Conservation (phyloP, 1,284 basidiomycete genomes). For the Malassezia vespertilionis region DNA sequence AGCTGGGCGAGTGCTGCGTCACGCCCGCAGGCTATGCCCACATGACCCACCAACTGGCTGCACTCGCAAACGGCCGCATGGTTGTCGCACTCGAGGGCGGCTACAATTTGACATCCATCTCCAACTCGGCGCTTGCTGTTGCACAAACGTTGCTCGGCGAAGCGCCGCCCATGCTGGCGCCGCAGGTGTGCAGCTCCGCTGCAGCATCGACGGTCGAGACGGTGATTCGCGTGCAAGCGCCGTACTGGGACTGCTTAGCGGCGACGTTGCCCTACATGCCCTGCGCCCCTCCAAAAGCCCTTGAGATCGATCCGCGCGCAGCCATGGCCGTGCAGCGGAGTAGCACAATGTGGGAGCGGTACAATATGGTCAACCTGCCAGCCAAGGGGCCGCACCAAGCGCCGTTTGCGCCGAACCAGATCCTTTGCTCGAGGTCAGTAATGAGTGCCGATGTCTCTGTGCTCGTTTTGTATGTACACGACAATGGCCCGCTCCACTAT, state of each 20-base stretch:
- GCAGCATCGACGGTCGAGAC: slow-evolving; percentile 78
- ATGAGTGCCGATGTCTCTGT: slow-evolving; percentile 23
- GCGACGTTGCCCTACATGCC: slow-evolving; percentile 54
- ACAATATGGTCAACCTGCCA: slow-evolving; percentile 9
- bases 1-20: slow-evolving; percentile 78
- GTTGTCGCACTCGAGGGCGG: slow-evolving; percentile 96
- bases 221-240: slow-evolving; percentile 72
- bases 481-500: slow-evolving; percentile 28
- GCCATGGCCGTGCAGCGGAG: background rate
- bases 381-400: background rate
- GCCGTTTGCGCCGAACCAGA: slow-evolving; percentile 3
- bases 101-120: slow-evolving; percentile 83
- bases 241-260: slow-evolving; percentile 72
- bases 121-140: slow-evolving; percentile 74
- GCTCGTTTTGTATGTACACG: slow-evolving; percentile 36
- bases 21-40: slow-evolving; percentile 90
- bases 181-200: slow-evolving; percentile 60
- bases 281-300: background rate
- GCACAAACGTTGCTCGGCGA: slow-evolving; percentile 74
- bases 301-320: background rate
- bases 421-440: slow-evolving; percentile 67
- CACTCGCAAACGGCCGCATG: slow-evolving; percentile 75
- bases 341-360: slow-evolving; percentile 3
- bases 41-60: slow-evolving; percentile 91
- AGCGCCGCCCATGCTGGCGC: slow-evolving; percentile 57